Conservation (phyloP, 106 monocot species). For the Vanilla planifolia region DNA sequence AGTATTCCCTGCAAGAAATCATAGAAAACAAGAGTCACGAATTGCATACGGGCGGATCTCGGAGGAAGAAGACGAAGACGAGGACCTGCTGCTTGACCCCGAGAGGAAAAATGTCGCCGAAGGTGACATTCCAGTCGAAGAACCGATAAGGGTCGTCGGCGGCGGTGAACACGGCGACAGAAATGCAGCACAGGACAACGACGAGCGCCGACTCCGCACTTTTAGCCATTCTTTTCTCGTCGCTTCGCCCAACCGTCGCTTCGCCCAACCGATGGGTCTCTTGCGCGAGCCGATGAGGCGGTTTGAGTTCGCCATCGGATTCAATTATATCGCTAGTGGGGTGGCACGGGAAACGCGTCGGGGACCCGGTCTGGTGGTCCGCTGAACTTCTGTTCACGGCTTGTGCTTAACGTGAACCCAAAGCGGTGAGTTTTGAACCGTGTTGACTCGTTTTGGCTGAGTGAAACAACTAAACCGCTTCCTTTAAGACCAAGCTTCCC, state of each 20-base stretch:
- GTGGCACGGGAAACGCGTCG: too few species aligned
- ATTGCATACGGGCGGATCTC: not conserved
- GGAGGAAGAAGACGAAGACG: not conserved
- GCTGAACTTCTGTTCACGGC: too few species aligned
- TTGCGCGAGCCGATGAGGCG: too few species aligned
- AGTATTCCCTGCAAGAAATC: constrained; percentile 48
- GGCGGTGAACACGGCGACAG: not conserved
- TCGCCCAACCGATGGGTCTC: too few species aligned
- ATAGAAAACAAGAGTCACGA: not conserved
- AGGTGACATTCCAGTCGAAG: constrained; percentile 42
- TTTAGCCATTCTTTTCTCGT: not conserved
- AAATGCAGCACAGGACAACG: not conserved
- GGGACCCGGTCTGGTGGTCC: too few species aligned
- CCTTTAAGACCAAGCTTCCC: too few species aligned
- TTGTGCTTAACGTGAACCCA: too few species aligned
- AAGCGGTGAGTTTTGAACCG: too few species aligned
- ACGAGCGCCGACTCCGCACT: not conserved
- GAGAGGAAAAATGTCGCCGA: constrained; percentile 37
- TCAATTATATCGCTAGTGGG: too few species aligned
- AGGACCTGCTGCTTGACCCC: constrained; percentile 45
- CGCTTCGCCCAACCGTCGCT: not conserved
- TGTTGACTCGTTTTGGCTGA: too few species aligned
- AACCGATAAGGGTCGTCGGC: constrained; percentile 42
- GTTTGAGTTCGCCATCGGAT: too few species aligned
- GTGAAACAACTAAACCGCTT: too few species aligned